Percentiles rank a stretch among this genome's conserved stretches.
Conservation (phyloP, 148 eudicot species). For the Fagopyrum homotropicum region DNA sequence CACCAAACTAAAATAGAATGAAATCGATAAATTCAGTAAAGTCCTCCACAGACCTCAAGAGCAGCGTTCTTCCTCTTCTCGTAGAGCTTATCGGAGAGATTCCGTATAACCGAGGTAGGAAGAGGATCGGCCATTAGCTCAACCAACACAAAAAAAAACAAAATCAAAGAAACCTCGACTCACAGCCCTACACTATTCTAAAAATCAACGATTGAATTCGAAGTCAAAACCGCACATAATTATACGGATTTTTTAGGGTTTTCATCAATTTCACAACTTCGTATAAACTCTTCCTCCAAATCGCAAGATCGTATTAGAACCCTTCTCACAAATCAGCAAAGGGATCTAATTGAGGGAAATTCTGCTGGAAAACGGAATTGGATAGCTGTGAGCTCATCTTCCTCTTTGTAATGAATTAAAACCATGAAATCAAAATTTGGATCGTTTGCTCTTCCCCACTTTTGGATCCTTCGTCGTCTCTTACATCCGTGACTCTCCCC, state of each 20-base stretch:
- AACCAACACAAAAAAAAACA: background rate
- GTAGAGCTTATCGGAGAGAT: slow-evolving; percentile 86
- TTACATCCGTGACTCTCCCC: background rate
- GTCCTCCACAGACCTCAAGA: slow-evolving; percentile 49
- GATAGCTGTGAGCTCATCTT: background rate
- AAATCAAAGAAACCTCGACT: background rate
- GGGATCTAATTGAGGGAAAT: background rate
- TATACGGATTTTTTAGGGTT: background rate
- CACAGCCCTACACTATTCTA: background rate
- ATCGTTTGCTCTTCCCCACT: background rate
- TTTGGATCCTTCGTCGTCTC: background rate
- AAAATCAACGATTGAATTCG: background rate
- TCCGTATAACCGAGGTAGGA: slow-evolving; percentile 71
- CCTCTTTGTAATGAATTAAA: background rate
- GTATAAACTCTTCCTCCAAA: background rate
- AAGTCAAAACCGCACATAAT: background rate
- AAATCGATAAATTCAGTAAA: background rate
- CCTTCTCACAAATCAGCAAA: background rate
- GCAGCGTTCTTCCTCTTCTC: slow-evolving; percentile 99
- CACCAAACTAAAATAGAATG: slow-evolving; percentile 3
- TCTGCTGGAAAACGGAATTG: background rate
- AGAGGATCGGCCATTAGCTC: slow-evolving; percentile 55
- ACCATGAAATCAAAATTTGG: background rate
- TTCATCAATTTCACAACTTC: background rate
- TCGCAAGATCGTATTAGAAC: background rate